Evolutionary conservation across 805 yeast genomes (phyloP), one percentile per base, ranked within the genome.

Genomic region (Candida cerambycidarum): DNA sequence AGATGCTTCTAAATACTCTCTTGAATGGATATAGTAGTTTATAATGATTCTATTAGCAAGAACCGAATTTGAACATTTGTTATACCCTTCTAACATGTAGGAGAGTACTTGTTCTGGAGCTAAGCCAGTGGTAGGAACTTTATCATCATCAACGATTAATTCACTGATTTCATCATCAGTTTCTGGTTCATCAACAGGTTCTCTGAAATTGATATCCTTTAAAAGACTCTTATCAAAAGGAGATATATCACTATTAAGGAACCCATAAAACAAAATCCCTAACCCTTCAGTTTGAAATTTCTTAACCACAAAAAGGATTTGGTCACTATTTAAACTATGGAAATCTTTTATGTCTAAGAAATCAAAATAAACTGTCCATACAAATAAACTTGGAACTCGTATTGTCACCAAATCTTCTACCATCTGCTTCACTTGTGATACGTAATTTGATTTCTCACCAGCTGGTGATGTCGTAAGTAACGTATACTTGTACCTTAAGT

Each of bases 341-440:
- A 89, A 58, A 3, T 70, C 62, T 5, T 57, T 57, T 6, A 73
- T 74, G 59, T 89, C 96, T 18, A 67, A 51, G 84, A 92, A 85
- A 49, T 89, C 93, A 44, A 89, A 76, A 54, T 79, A 79, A 9
- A 82, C 55, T 29, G 74, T 70, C 96, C 96, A 90, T 1, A 89
- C 87, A 23, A 75, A 65, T 28, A 77, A 68, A 5, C 80, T 80
- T 1, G 75, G 72, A 16, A 83, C 78, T 30, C 79, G 75, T 12
- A 92, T 78, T 12, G 83, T 64, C 3, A 89, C 79, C 82, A 90
- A 78, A 27, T 85, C 95, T 11, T 79, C 82, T 0, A 80, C 78
- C 74, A 80, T 71, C 8, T 76, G 79, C 33, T 66, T 65, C 3
- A 89, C 63, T 19, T 76, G 73, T 1, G 53, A 52, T 8, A 67